phyloP scores from a whole-genome alignment of 148 eudicot genomes.

The Cornus florida region DNA sequence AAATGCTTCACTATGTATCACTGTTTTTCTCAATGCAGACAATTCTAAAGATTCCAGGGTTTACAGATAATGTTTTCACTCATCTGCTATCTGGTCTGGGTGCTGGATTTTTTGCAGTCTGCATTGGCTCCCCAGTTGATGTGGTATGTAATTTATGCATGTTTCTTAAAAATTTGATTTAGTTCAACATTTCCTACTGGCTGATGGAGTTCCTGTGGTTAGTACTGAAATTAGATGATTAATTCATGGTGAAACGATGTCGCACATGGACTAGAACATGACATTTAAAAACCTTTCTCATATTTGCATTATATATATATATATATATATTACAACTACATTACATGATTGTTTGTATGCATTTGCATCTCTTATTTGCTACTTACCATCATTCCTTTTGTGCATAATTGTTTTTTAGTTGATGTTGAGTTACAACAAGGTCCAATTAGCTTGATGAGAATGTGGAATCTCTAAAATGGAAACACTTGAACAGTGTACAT shows the following conservation, averaged over 20 bases:
- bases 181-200: constrained; percentile 4
- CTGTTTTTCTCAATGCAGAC: constrained; percentile 51
- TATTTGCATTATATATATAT: background rate
- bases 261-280: background rate
- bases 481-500: background rate
- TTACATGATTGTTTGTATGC: background rate
- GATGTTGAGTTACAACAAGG: background rate
- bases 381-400: background rate
- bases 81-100: constrained; percentile 90
- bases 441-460: background rate
- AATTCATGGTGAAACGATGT: constrained; percentile 5
- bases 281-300: background rate
- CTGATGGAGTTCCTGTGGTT: background rate
- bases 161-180: background rate
- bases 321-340: background rate
- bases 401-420: constrained; percentile 1
- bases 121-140: constrained; percentile 98
- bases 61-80: constrained; percentile 84
- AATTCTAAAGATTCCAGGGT: constrained; percentile 90
- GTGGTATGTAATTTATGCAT: constrained; percentile 52
- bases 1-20: constrained; percentile 6
- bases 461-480: background rate
- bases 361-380: background rate
- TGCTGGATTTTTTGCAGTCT: constrained; percentile 96
- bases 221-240: background rate